Conservation (phyloP, 116 monocot genomes). For the Dioscorea cayenensis region DNA sequence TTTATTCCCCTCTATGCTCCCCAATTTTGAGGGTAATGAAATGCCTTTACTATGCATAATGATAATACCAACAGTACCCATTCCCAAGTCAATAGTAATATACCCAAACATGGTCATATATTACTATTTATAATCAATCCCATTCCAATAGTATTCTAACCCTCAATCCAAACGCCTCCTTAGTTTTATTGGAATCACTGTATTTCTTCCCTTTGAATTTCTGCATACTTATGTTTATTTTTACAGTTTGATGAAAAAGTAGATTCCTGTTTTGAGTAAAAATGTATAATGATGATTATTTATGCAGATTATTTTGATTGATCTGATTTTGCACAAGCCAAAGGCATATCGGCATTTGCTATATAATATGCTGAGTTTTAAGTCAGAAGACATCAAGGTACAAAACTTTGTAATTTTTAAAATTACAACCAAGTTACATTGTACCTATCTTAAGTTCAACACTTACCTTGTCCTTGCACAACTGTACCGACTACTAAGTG, state of each 20-base stretch:
- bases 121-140: too few relatives aligned
- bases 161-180: too few relatives aligned
- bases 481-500: too few relatives aligned
- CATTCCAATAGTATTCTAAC: too few relatives aligned
- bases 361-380: conserved; percentile 56
- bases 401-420: background rate
- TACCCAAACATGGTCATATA: too few relatives aligned
- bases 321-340: conserved; percentile 92
- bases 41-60: too few relatives aligned
- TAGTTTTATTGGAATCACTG: background rate
- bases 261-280: background rate
- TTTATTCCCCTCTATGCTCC: too few relatives aligned
- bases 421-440: background rate
- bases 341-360: conserved; percentile 86
- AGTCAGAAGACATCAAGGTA: conserved; percentile 37
- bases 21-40: too few relatives aligned
- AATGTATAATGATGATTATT: background rate
- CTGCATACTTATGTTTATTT: background rate
- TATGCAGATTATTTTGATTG: conserved; percentile 73
- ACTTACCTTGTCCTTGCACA: too few relatives aligned
- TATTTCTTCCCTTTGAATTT: background rate
- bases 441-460: too few relatives aligned
- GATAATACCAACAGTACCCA: too few relatives aligned
- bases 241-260: background rate
- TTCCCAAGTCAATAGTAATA: too few relatives aligned